These are phyloP conservation scores for Colletotrichum salicis DNA, from an alignment of 2,329 filamentous ascomycete species.

Conservation along the genomic window DNA sequence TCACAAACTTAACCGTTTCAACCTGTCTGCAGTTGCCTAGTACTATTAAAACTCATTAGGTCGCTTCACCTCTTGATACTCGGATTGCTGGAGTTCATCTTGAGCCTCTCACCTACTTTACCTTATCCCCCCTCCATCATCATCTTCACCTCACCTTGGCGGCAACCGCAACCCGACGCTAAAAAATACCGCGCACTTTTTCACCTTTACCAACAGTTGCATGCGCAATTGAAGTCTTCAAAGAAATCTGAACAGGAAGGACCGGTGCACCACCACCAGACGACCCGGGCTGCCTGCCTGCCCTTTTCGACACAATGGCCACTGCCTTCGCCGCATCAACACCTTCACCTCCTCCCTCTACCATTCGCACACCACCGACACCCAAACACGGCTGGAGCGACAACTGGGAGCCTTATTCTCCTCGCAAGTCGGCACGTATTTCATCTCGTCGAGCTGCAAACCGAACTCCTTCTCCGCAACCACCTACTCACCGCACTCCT, in stretches of 20 bases:
- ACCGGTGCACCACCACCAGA: slow-evolving; percentile 6
- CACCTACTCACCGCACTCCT: slow-evolving; percentile 48
- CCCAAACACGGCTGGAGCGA: slow-evolving; percentile 76
- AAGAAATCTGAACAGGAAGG: slow-evolving; percentile 16
- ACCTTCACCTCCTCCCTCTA: slow-evolving; percentile 66
- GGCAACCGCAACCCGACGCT: not conserved
- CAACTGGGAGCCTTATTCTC: slow-evolving; percentile 77
- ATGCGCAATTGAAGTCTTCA: not conserved
- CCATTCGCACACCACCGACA: slow-evolving; percentile 73
- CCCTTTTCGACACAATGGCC: slow-evolving; percentile 31
- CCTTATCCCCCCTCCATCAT: slow-evolving; percentile 1
- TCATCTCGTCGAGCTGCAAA: slow-evolving; percentile 62
- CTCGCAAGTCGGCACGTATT: slow-evolving; percentile 75
- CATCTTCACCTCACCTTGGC: not conserved
- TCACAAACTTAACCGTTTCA: slow-evolving; percentile 12
- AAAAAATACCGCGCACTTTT: not conserved
- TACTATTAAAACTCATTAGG: slow-evolving; percentile 4
- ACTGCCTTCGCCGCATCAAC: slow-evolving; percentile 56
- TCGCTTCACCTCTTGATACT: slow-evolving; percentile 2
- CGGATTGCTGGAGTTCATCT: slow-evolving; percentile 10
- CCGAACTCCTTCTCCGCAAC: slow-evolving; percentile 66
- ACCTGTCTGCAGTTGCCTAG: slow-evolving; percentile 7
- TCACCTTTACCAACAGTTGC: not conserved
- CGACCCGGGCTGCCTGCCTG: slow-evolving; percentile 18
- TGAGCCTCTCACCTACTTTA: not conserved